phyloP scores from a whole-genome alignment of 192 early-diverging fungal genomes.

The Glomus cerebriforme region DNA sequence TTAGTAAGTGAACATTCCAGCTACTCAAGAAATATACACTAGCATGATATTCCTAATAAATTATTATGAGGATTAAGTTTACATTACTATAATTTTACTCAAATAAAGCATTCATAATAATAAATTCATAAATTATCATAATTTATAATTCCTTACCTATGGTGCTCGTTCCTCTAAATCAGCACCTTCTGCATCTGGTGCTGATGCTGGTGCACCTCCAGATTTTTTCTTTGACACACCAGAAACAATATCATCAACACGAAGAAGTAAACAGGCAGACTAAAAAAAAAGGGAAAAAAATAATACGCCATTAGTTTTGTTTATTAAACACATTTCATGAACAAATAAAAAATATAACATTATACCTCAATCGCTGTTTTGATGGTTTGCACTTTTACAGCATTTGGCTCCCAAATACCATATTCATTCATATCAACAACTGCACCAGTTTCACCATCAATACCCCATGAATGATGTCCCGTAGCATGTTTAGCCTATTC shows the following conservation, averaged over 20 bases:
- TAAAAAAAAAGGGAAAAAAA: conserved; percentile 32
- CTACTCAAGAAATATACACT: too few species aligned
- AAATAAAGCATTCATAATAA: too few species aligned
- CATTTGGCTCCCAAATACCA: conserved; percentile 98
- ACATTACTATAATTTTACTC: too few species aligned
- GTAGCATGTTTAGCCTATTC: conserved; percentile 85
- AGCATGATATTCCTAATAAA: too few species aligned
- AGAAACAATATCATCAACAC: conserved; percentile 97
- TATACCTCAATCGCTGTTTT: conserved; percentile 96
- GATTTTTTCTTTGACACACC: conserved; percentile 71
- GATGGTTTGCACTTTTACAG: conserved; percentile 99
- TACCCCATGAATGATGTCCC: conserved; percentile 88
- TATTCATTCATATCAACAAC: conserved; percentile 97
- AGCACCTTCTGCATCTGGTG: conserved; percentile 42
- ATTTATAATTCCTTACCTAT: too few species aligned
- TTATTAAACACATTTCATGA: conserved; percentile 38
- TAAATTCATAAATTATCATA: too few species aligned
- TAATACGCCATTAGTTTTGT: not conserved
- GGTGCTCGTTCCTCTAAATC: not conserved
- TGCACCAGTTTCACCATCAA: conserved; percentile 90
- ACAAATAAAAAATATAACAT: not conserved
- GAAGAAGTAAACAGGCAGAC: conserved; percentile 80
- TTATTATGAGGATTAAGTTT: too few species aligned
- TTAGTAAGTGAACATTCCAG: too few species aligned
- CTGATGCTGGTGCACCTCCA: conserved; percentile 41